Evolutionary conservation across 768 basidiomycete genomes (phyloP).

Genomic region (Lepiota subincarnata): DNA sequence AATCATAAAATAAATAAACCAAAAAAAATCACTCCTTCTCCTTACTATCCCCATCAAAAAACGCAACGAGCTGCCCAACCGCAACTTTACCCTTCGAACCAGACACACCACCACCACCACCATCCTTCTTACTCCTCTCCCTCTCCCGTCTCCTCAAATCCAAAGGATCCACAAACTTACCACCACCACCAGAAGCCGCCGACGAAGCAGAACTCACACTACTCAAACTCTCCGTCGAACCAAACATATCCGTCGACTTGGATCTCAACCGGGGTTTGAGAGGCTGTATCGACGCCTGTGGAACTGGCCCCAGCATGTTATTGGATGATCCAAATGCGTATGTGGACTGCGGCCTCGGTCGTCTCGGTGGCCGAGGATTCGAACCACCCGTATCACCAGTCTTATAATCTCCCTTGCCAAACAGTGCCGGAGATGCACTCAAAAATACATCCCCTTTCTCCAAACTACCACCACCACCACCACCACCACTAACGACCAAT

Average conservation of each 20-base stretch:
- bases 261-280: conserved; percentile 6
- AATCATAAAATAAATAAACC: too few relatives aligned
- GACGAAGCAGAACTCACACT: conserved; percentile 7
- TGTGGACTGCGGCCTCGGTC: conserved; percentile 8
- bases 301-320: neutral
- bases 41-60: conserved; percentile 65
- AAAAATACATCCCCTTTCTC: conserved; percentile 15
- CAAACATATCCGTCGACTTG: conserved; percentile 9
- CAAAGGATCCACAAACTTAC: conserved; percentile 76
- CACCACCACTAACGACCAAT: conserved; percentile 16
- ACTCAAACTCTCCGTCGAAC: conserved; percentile 15
- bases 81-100: conserved; percentile 59
- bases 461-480: neutral
- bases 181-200: conserved; percentile 9
- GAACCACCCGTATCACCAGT: conserved; percentile 6
- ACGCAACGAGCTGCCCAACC: conserved; percentile 77
- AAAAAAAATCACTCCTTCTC: conserved; percentile 20
- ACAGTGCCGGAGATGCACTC: conserved; percentile 21
- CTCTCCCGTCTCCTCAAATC: conserved; percentile 60
- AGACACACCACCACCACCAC: conserved; percentile 39
- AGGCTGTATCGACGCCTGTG: conserved; percentile 4
- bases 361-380: neutral
- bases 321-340: neutral
- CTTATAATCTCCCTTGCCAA: conserved; percentile 10
- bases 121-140: conserved; percentile 23